These are phyloP conservation scores for Epichloe baconii DNA, from an alignment of 2,329 filamentous ascomycete species.

Conservation along the genomic window DNA sequence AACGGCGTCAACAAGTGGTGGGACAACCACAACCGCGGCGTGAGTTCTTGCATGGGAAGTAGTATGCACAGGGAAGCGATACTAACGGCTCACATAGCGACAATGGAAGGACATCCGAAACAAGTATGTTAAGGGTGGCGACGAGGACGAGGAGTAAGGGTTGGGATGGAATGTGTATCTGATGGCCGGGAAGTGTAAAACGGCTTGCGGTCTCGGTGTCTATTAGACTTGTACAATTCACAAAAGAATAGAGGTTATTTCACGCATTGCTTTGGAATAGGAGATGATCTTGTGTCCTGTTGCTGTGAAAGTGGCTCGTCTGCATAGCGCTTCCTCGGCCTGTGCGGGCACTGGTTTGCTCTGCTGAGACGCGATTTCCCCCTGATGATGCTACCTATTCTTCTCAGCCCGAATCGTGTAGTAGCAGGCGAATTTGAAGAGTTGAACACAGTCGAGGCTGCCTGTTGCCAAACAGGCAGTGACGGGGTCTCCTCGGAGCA, in stretches of 20 bases:
- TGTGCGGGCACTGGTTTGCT: background rate
- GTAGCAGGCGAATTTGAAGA: background rate
- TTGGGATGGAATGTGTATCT: background rate
- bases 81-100: slow-evolving; percentile 44
- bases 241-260: slow-evolving; percentile 16
- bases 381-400: background rate
- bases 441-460: background rate
- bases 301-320: background rate
- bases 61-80: background rate
- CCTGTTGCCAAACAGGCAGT: background rate
- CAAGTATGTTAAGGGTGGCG: slow-evolving; percentile 63
- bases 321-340: background rate
- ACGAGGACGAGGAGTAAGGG: slow-evolving; percentile 45
- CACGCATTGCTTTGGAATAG: background rate
- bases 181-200: slow-evolving; percentile 8
- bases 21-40: slow-evolving; percentile 83
- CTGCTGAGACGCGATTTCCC: background rate
- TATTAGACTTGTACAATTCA: slow-evolving; percentile 22
- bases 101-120: slow-evolving; percentile 99
- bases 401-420: background rate
- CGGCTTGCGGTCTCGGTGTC: slow-evolving; percentile 8
- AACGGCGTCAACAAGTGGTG: slow-evolving; percentile 70
- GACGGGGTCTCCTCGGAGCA: slow-evolving; percentile 6
- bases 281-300: background rate
- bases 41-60: slow-evolving; percentile 40